Evolutionary conservation across 768 basidiomycete species (phyloP).

Genomic region (Infundibulicybe gibba): DNA sequence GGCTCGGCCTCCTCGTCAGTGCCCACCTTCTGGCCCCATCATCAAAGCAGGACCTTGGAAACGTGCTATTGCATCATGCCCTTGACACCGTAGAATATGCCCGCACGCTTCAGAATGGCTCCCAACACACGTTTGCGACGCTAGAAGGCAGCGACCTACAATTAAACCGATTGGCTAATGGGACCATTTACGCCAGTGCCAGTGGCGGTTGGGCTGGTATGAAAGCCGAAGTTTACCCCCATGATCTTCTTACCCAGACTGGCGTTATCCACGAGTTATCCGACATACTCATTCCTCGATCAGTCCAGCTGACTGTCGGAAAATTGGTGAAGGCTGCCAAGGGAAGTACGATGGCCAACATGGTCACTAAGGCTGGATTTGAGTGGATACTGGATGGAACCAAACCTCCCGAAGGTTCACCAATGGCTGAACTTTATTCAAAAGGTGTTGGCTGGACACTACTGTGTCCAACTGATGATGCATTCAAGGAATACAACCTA

Average conservation of each 20-base stretch:
- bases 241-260: slow-evolving; percentile 76
- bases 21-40: slow-evolving; percentile 78
- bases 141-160: slow-evolving; percentile 84
- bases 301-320: slow-evolving; percentile 81
- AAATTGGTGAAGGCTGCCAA: slow-evolving; percentile 90
- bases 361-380: slow-evolving; percentile 82
- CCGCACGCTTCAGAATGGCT: slow-evolving; percentile 53
- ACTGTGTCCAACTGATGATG: slow-evolving; percentile 87
- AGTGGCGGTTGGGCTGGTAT: slow-evolving; percentile 81
- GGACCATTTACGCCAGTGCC: slow-evolving; percentile 51
- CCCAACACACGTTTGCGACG: slow-evolving; percentile 72
- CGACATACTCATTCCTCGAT: slow-evolving; percentile 82
- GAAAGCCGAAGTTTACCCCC: slow-evolving; percentile 53
- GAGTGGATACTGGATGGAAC: slow-evolving; percentile 91
- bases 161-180: slow-evolving; percentile 52
- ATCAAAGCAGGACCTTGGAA: slow-evolving; percentile 76
- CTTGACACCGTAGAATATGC: slow-evolving; percentile 75
- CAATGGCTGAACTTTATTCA: slow-evolving; percentile 53
- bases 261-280: slow-evolving; percentile 91
- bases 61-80: slow-evolving; percentile 85
- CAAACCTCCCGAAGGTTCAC: slow-evolving; percentile 65
- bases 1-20: slow-evolving; percentile 81
- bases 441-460: slow-evolving; percentile 74
- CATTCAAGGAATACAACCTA: slow-evolving; percentile 85
- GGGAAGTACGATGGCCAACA: slow-evolving; percentile 81